A percentile compares a stretch with the other conserved stretches of the same genome.
Evolutionary conservation across 176 grass and related monocot species (phyloP).

Genomic region (Rhynchospora breviuscula): DNA sequence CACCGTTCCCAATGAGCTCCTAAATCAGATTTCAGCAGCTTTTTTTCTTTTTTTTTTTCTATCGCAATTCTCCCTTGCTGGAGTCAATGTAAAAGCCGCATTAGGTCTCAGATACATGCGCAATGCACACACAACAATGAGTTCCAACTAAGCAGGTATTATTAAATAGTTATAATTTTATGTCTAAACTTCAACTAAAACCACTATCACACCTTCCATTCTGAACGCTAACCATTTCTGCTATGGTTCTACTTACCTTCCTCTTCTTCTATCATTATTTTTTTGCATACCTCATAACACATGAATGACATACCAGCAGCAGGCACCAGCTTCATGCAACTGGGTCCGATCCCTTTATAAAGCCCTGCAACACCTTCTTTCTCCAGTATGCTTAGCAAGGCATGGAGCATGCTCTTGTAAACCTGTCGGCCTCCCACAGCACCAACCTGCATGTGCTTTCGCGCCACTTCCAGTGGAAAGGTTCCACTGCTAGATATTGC

Average conservation of each 20-base stretch:
- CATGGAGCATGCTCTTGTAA: constrained; percentile 67
- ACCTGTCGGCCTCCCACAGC: constrained; percentile 64
- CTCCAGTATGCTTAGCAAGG: constrained; percentile 57
- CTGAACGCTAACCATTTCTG: constrained; percentile 3
- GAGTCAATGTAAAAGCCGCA: neutral
- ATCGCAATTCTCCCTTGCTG: neutral
- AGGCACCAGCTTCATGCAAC: constrained; percentile 83
- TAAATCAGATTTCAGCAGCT: neutral
- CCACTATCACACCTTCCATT: neutral
- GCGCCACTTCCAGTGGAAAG: constrained; percentile 86
- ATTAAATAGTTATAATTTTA: neutral
- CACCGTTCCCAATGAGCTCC: neutral
- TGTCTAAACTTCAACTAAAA: neutral
- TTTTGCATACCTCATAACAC: constrained; percentile 89
- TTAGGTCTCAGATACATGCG: neutral
- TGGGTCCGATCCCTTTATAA: constrained; percentile 70
- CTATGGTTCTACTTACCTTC: constrained; percentile 16
- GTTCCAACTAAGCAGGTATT: neutral
- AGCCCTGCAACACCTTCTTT: constrained; percentile 55
- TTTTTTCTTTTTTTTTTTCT: neutral
- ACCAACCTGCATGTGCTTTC: constrained; percentile 85
- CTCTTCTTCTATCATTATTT: constrained; percentile 39
- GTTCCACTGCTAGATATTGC: constrained; percentile 77
- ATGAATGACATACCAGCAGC: constrained; percentile 87
- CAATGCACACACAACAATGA: neutral